Evolutionary conservation across 2,329 filamentous ascomycete species (phyloP).

Genomic region (Sclerotinia borealis): DNA sequence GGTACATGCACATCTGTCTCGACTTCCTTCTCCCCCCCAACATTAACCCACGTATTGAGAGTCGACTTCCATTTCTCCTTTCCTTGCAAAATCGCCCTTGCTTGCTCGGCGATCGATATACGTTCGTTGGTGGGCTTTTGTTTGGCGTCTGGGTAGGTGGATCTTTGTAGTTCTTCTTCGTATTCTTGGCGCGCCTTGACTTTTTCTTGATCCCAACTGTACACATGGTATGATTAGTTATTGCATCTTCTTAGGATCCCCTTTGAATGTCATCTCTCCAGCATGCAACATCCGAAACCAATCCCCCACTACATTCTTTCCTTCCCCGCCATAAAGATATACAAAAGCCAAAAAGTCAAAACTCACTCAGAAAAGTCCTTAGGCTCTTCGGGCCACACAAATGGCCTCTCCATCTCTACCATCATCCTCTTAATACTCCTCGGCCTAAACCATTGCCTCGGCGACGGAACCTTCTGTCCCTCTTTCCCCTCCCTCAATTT

Average conservation of each 20-base stretch:
- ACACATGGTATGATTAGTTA: slow-evolving; percentile 4
- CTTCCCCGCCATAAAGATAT: background rate
- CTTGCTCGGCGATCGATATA: slow-evolving; percentile 50
- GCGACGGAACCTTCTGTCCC: slow-evolving; percentile 35
- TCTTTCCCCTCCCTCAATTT: slow-evolving; percentile 49
- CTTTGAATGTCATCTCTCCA: background rate
- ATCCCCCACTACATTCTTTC: background rate
- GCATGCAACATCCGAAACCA: slow-evolving; percentile 17
- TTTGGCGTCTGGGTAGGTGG: slow-evolving; percentile 27
- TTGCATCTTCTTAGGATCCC: background rate
- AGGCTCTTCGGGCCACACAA: slow-evolving; percentile 76
- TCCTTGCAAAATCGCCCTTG: slow-evolving; percentile 54
- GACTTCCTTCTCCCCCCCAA: slow-evolving; percentile 30
- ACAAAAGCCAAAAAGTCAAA: slow-evolving; percentile 11
- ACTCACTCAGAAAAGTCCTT: slow-evolving; percentile 52
- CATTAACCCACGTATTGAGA: slow-evolving; percentile 28
- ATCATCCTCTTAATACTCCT: slow-evolving; percentile 85
- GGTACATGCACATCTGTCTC: slow-evolving; percentile 27
- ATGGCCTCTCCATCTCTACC: slow-evolving; percentile 79
- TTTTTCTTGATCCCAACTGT: slow-evolving; percentile 55
- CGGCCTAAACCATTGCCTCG: slow-evolving; percentile 61
- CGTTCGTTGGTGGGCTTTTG: slow-evolving; percentile 34
- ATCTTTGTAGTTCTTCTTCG: slow-evolving; percentile 27
- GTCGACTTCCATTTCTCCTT: slow-evolving; percentile 51
- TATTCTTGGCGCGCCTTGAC: background rate